Evolutionary conservation across 306 rosid genomes (phyloP).

Genomic region (Castanea crenata): DNA sequence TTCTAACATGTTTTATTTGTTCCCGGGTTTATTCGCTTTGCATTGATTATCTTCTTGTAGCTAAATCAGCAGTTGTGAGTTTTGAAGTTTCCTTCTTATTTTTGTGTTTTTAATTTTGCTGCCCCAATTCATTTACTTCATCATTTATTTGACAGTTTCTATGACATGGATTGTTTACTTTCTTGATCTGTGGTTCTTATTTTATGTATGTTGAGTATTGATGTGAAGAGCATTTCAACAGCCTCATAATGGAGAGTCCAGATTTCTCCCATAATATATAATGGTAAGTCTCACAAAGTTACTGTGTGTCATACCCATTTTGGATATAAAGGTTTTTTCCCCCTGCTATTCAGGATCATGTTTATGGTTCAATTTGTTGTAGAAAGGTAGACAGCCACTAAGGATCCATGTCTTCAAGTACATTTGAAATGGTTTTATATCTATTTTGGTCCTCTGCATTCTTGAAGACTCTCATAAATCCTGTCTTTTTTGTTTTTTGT

Average conservation of each 20-base stretch:
- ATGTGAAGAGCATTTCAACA: conserved; percentile 80
- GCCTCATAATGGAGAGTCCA: conserved; percentile 67
- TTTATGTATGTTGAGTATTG: conserved; percentile 94
- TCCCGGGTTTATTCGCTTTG: too few relatives aligned
- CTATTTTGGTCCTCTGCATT: too few relatives aligned
- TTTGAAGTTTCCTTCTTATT: conserved; percentile 12
- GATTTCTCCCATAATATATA: conserved; percentile 72
- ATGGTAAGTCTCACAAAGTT: conserved; percentile 39
- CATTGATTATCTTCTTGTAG: conserved; percentile 77
- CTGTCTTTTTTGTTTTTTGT: too few relatives aligned
- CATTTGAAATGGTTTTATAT: too few relatives aligned
- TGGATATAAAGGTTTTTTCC: not conserved
- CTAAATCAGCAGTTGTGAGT: conserved; percentile 84
- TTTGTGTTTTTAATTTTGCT: not conserved
- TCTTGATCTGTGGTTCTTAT: conserved; percentile 74
- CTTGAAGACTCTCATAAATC: too few relatives aligned
- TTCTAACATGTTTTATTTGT: conserved; percentile 28
- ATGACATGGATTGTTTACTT: conserved; percentile 15
- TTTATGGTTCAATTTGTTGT: too few relatives aligned
- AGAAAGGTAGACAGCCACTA: too few relatives aligned
- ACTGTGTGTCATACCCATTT: not conserved
- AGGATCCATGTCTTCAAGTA: too few relatives aligned
- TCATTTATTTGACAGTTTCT: conserved; percentile 17
- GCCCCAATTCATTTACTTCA: not conserved
- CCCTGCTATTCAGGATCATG: not conserved